phyloP scores from a whole-genome alignment of 345 rosid genomes.

The Citrus trifoliata region DNA sequence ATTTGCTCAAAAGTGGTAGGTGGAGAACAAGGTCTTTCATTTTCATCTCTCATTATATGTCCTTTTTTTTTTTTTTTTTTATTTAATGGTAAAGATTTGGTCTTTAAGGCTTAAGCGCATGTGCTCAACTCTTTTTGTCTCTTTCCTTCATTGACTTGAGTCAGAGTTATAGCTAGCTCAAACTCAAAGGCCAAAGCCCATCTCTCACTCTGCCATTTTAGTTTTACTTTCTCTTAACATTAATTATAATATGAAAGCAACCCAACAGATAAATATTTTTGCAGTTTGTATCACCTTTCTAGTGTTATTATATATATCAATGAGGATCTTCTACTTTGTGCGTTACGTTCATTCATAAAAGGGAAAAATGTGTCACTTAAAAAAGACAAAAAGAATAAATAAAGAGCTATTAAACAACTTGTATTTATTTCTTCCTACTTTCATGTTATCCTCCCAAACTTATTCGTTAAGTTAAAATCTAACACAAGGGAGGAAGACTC shows the following conservation, averaged over 20 bases:
- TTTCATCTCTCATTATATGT: too few relatives aligned
- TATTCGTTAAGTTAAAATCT: too few relatives aligned
- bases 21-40: too few relatives aligned
- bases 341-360: background rate
- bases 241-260: background rate
- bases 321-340: background rate
- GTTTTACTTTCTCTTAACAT: background rate
- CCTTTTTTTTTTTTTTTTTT: too few relatives aligned
- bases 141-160: constrained; percentile 8
- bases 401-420: background rate
- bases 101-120: too few relatives aligned
- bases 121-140: background rate
- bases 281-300: background rate
- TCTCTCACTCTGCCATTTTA: background rate
- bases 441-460: background rate
- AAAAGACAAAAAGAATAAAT: background rate
- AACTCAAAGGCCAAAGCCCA: background rate
- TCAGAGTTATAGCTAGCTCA: constrained; percentile 1
- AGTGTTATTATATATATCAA: background rate
- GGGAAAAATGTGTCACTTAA: background rate
- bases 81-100: too few relatives aligned
- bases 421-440: too few relatives aligned
- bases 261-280: too few relatives aligned
- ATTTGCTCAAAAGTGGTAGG: too few relatives aligned
- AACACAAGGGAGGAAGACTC: too few relatives aligned